Conservation (phyloP, 1,139 yeast genomes). For the Sugiyamaella pinicola region DNA sequence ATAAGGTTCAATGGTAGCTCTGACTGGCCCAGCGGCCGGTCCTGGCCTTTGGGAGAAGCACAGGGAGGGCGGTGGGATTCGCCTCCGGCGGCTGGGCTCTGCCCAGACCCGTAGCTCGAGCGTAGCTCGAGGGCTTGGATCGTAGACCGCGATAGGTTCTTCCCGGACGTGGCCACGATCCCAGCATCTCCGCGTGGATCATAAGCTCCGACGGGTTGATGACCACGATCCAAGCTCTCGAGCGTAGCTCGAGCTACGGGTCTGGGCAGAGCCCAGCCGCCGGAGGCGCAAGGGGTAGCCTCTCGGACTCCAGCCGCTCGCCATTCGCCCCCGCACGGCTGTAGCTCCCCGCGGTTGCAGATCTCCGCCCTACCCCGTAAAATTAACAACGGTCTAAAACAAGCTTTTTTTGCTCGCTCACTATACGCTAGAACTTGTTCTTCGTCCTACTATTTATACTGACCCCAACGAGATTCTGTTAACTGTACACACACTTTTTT, state of each 20-base stretch:
- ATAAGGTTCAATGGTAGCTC: neutral
- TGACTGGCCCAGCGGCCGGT: neutral
- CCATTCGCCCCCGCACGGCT: conserved; percentile 13
- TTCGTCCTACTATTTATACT: no score
- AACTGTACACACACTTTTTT: no score
- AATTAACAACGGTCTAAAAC: conserved; percentile 15
- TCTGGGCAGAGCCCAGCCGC: no score
- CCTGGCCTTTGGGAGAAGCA: no score
- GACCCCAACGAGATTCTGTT: no score
- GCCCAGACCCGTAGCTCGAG: neutral
- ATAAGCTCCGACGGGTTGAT: no score
- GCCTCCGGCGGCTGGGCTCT: neutral
- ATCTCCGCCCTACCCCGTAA: conserved; percentile 19
- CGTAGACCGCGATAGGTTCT: no score
- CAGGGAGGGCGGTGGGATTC: neutral
- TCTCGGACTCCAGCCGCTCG: no score
- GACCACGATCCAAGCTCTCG: neutral
- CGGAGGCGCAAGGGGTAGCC: no score
- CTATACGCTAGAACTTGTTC: conserved; percentile 2
- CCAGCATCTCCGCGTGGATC: no score
- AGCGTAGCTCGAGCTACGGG: neutral
- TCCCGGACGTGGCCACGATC: no score
- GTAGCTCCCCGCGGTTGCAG: neutral
- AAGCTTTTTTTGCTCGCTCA: conserved; percentile 1
- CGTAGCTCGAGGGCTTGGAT: no score